Base-by-base conservation (phyloP, 805 yeast species). In the Metschnikowia corniflorae region DNA sequence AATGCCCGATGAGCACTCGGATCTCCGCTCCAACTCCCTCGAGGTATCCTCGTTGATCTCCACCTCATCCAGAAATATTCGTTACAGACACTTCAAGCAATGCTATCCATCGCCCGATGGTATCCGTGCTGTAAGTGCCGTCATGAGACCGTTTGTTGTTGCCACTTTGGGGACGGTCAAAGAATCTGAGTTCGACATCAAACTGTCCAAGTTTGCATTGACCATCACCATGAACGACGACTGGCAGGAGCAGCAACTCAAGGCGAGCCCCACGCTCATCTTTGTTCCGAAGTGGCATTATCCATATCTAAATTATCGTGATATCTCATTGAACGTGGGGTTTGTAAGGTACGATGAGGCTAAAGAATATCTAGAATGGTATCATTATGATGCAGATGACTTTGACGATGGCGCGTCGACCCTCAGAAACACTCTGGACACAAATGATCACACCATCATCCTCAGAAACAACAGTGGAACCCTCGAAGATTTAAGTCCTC, bases 211-310 rank as follows among this genome's bases (percentile, higher is more conserved):
- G 19, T 86, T 77, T 54, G 53, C 55, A 0, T 57, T 86, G 39
- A 67, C 70, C 8, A 54, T 88, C 12, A 46, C 53, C 9, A 37
- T 61, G 3, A 44, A 50, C 3, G 39, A 30, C 4, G 32, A 33
- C 7, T 10, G 21, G 9, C 17, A 23, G 5, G 24, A 37, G 10
- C 12, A 19, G 9, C 23, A 25, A 12, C 24, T 35, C 7, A 20
- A 16, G 15, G 16, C 15, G 7, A 21, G 21, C 5, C 80, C 87
- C 2, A 80, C 91, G 0, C 58, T 73, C 31, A 73, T 89, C 2
- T 84, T 68, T 51, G 51, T 87, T 18, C 97, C 97, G 0, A 68
- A 66, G 17, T 72, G 78, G 68, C 96, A 89, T 55, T 88, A 73
- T 30, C 67, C 78, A 61, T 31, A 54, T 58, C 31, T 77, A 67